Evolutionary conservation across 2,329 filamentous ascomycete genomes (phyloP), one percentile per base, ranked within the genome.

Genomic region (Nannizziopsis arthrosporioides): DNA sequence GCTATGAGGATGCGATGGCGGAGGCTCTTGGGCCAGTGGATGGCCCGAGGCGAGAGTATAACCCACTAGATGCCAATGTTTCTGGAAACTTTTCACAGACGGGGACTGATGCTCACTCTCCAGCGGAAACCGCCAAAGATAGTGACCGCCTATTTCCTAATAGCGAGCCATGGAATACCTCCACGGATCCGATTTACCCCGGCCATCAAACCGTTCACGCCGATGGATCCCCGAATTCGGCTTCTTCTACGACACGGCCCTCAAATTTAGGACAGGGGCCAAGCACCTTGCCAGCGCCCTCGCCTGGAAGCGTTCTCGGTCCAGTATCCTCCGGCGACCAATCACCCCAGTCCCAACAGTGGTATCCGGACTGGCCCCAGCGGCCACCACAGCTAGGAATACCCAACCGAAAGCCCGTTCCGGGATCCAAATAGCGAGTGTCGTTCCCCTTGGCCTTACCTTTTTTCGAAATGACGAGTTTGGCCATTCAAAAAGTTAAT

Each of bases 1-100:
- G 86, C 59, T 96, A 96, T 61, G 88, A 94, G 66, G 89, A 95
- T 65, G 88, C 87, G 10, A 82, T 95, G 67, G 88, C 87, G 5
- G 82, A 85, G 54, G 78, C 81, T 50, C 67, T 92, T 53, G 82
- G 78, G 32, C 85, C 86, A 1, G 78, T 87, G 48, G 77, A 86
- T 61, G 84, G 81, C 52, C 70, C 82, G 19, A 73, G 88, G 57
- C 64, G 68, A 58, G 68, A 72, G 59, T 72, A 72, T 66, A 65
- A 68, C 61, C 62, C 67, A 64, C 62, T 64, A 60, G 61, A 63
- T 54, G 56, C 61, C 58, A 58, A 61, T 54, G 19, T 48, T 48
- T 55, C 57, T 58, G 61, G 61, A 57, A 55, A 59, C 54, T 38
- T 48, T 22, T 44, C 51, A 27, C 51, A 45, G 38, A 44, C 50